These are phyloP conservation scores for Talaromyces sp. DNA, from an alignment of 2,329 filamentous ascomycete genomes.

Conservation along the genomic window DNA sequence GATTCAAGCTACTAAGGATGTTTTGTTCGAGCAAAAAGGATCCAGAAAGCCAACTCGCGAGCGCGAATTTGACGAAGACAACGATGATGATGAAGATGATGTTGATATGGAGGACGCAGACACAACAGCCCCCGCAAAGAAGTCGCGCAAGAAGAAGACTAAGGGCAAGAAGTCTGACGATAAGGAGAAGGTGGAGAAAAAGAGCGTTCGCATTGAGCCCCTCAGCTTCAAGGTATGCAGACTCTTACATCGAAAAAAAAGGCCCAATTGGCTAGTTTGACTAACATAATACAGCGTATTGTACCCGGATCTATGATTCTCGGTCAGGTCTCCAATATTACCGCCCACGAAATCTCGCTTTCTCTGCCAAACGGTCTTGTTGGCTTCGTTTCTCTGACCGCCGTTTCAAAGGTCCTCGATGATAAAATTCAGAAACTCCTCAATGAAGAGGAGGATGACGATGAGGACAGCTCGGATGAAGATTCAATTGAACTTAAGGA, in stretches of 20 bases:
- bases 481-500: slow-evolving; percentile 71
- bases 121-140: slow-evolving; percentile 39
- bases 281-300: slow-evolving; percentile 66
- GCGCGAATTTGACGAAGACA: slow-evolving; percentile 56
- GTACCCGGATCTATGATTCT: slow-evolving; percentile 84
- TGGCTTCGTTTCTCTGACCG: slow-evolving; percentile 87
- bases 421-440: slow-evolving; percentile 70
- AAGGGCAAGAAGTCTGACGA: slow-evolving; percentile 56
- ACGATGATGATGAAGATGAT: slow-evolving; percentile 60
- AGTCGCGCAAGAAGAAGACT: slow-evolving; percentile 41
- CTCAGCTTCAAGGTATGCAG: slow-evolving; percentile 79
- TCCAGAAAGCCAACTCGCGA: slow-evolving; percentile 52
- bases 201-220: slow-evolving; percentile 74
- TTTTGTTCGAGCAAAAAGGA: slow-evolving; percentile 80
- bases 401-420: slow-evolving; percentile 81
- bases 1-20: slow-evolving; percentile 88
- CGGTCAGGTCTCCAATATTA: slow-evolving; percentile 82
- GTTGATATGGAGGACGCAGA: slow-evolving; percentile 53
- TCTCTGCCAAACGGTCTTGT: slow-evolving; percentile 90
- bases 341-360: slow-evolving; percentile 74
- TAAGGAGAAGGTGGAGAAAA: slow-evolving; percentile 52
- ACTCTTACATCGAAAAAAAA: neutral
- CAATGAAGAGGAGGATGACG: slow-evolving; percentile 61
- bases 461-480: slow-evolving; percentile 53
- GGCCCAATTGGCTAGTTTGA: slow-evolving; percentile 11